These are phyloP conservation scores for Oenanthe javanica DNA, from an alignment of 140 eudicot genomes.

Conservation along the genomic window DNA sequence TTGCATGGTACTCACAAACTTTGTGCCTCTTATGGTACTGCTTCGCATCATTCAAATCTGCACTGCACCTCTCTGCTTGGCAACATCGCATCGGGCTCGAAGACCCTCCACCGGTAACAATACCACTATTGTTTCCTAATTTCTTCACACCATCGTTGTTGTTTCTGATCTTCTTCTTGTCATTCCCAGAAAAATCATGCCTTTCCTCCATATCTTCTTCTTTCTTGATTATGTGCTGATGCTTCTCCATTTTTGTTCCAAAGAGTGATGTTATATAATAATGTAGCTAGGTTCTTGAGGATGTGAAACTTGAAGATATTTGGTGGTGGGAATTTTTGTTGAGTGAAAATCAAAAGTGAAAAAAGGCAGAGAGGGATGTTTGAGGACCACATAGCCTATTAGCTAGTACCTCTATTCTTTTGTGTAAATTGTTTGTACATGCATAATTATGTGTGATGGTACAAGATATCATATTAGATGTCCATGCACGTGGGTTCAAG, in stretches of 20 bases:
- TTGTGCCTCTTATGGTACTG: conserved; percentile 61
- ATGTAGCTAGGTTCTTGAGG: neutral
- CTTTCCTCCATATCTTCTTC: neutral
- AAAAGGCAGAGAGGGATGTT: conserved; percentile 11
- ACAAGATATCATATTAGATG: neutral
- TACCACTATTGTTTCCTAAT: conserved; percentile 5
- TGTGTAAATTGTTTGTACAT: conserved; percentile 1
- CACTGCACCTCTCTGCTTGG: conserved; percentile 57
- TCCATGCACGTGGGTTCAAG: neutral
- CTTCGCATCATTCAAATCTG: conserved; percentile 52
- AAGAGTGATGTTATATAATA: neutral
- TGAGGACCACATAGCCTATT: conserved; percentile 16
- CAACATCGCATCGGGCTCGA: conserved; percentile 37
- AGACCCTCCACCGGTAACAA: conserved; percentile 22
- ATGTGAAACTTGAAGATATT: conserved; percentile 9
- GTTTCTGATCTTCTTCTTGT: conserved; percentile 24
- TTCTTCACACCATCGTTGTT: conserved; percentile 6
- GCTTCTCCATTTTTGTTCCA: neutral
- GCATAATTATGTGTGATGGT: neutral
- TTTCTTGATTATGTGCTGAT: neutral
- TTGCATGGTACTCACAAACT: conserved; percentile 66
- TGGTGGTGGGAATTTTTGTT: conserved; percentile 17
- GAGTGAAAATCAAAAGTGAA: neutral
- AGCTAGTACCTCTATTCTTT: conserved; percentile 6
- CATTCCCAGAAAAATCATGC: neutral